Base-by-base conservation (phyloP, 768 basidiomycete genomes). In the Psilocybe subaeruginosa region DNA sequence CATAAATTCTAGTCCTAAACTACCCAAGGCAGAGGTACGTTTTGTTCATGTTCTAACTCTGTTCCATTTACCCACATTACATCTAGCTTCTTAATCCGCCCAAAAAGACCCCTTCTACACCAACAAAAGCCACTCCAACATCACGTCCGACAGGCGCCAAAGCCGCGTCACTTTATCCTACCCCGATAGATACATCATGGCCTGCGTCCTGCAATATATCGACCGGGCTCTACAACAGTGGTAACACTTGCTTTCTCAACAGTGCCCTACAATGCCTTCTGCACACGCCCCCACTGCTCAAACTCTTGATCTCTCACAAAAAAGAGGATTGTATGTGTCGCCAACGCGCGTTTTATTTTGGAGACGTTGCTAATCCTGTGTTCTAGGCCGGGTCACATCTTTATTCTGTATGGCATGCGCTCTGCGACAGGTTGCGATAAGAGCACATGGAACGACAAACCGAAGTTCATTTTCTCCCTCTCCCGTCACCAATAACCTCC, bases 221-320 rank as follows among this genome's bases (percentile, higher is more conserved):
- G 43, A 74, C 70, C 53, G 95, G 95, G 1, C 77, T 98, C 49
- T 80, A 85, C 69, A 98, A 98, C 74, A 89, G 78, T 29, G 94
- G 93, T 49, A 99, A 98, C 70, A 97, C 94, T 1, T 99, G 97
- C 75, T 99, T 97, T 74, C 79, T 98, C 68, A 99, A 99, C 73
- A 95, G 94, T 66, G 92, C 90, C 19, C 76, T 99, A 52, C 97
- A 99, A 77, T 95, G 94, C 68, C 83, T 99, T 53, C 74, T 97
- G 12, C 95, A 99, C 70, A 98, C 97, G 0, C 88, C 95, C 8
- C 94, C 96, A 2, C 81, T 99, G 27, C 80, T 95, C 39, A 84
- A 82, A 62, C 70, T 90, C 46, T 72, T 94, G 41, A 55, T 76
- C 45, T 72, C 72, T 7, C 90, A 90, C 68, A 75, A 73, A 37